Evolutionary conservation across 371 early-diverging fungal genomes (phyloP), one percentile per base, ranked within the genome.

Genomic region (Mucor piriformis): DNA sequence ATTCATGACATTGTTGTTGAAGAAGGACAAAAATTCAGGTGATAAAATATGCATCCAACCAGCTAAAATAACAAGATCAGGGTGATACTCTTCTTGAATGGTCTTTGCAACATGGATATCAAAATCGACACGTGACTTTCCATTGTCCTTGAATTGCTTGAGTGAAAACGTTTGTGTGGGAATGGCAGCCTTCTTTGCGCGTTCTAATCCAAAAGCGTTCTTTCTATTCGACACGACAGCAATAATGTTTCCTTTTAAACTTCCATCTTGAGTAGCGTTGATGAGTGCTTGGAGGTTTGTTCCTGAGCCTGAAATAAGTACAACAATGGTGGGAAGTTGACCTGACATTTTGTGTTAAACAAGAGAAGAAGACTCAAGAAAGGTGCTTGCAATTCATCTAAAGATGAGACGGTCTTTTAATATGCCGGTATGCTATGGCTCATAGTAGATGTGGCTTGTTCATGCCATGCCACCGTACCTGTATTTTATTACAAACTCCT

Each of bases 11-110:
- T 81, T 82, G 11, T 71, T 32, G 0, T 64, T 35, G 20, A 86
- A 83, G 63, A 94, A 92, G 13, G 83, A 74, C 50, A 98, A 69
- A 69, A 97, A 97, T 21, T 83, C 84, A 4, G 91, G 80, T 5
- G 92, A 91, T 46, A 98, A 81, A 59, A 98, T 97, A 69, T 95
- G 97, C 97, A 98, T 97, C 83, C 87, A 98, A 38, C 98, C 98
- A 10, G 97, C 98, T 33, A 97, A 82, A n/a, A 98, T 92, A 3
- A 96, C 74, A 25, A 94, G 73, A 59, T 91, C 90, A 0, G 92
- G 92, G n/a, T 76, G 66, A 18, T 74, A 70, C 8, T 69, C 49
- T 27, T 80, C 70, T 48, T 67, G 72, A 57, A 97, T 88, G 25
- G 80, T 65, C 18, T 81, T 69, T 20, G 95, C 96, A 33, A 97